Base-by-base conservation (phyloP, 768 basidiomycete genomes). In the Agaricus sinodeliciosus region DNA sequence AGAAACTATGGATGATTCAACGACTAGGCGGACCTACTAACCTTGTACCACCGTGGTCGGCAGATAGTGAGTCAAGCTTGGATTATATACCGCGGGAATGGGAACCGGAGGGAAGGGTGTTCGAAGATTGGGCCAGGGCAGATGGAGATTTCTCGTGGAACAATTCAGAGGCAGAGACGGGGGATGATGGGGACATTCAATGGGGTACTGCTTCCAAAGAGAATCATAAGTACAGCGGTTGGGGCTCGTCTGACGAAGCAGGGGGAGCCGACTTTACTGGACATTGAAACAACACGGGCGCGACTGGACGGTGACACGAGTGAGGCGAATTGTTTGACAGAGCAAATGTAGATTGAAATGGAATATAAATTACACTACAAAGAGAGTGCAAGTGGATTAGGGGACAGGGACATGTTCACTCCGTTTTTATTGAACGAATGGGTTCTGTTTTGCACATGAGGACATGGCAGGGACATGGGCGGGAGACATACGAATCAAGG, bases 401-500 rank as follows among this genome's bases (percentile, higher is more conserved):
- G 18, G 5, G 34, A 39, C 19, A 13, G 13, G n/a, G 18, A 40
- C 45, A 13, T 41, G 15, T 43, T 49, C 25, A 50, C 47, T 22
- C 45, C 54, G 52, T 15, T 43, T 61, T 60, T 27, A 49, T 55
- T 34, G 61, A 56, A 39, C 54, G 62, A 9, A 65, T 46, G 43
- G 63, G 64, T 48, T 59, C 63, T 65, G 35, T 31, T 27, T 3
- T 9, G 3, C 13, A 4, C 3, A 9, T 48, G 3, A 43, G 27
- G 11, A 31, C 31, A n/a, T 13, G 9, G 27, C 15, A 37, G 9
- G 37, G 8, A 40, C 35, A 57, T 41, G 51, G 42, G 51, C 39
- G 47, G 31, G 16, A 51, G 7, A 16, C 82, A 56, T 58, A 94
- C 94, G 71, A 63, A 95, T 84, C 47, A 98, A 77, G 35, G 94